Base-by-base conservation (phyloP, 495 filamentous ascomycete species). In the Hypoxylon crocopeplum region DNA sequence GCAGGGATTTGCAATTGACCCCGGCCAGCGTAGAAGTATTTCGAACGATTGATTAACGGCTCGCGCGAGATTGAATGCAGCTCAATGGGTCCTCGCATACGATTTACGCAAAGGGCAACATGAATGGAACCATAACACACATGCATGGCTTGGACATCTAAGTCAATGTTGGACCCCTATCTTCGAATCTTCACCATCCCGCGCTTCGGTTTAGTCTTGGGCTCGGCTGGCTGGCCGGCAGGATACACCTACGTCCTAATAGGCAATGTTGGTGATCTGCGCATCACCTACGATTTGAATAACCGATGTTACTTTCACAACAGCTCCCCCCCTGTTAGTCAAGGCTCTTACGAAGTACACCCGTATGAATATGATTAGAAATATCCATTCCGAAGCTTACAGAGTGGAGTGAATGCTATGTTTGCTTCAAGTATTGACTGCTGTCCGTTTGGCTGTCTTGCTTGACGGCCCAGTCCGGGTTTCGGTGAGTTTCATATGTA, bases 1-100 rank as follows among this genome's bases (percentile, higher is more conserved):
- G 24, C 54, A 46, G 44, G 54, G 60, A 55, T 63, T 53, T 25
- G 34, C 27, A 29, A 30, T 34, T 48, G 40, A 48, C 50, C 61
- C 55, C 44, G 47, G 61, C 33, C 20, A 46, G 47, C 45, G 42
- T 30, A 48, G 38, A 64, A 39, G 42, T 58, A 56, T 54, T n/a
- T 55, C 54, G 42, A 53, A 46, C 53, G 47, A 64, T 64, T 64
- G 54, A 64, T 54, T 52, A 50, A 49, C 41, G 15, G 39, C 50
- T 50, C 15, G 49, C 25, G 55, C 50, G 49, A 56, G 61, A 64
- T 55, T 55, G 55, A 55, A 59, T 59, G 55, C 61, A 56, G 45
- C 55, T 64, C 22, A 47, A 64, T 51, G 55, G 55, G 33, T 56
- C 54, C 34, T 64, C 55, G 44, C 53, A 63, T n/a, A n/a, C n/a